Base-by-base conservation (phyloP, 129 eudicot genomes). In the Heracleum sosnowskyi region DNA sequence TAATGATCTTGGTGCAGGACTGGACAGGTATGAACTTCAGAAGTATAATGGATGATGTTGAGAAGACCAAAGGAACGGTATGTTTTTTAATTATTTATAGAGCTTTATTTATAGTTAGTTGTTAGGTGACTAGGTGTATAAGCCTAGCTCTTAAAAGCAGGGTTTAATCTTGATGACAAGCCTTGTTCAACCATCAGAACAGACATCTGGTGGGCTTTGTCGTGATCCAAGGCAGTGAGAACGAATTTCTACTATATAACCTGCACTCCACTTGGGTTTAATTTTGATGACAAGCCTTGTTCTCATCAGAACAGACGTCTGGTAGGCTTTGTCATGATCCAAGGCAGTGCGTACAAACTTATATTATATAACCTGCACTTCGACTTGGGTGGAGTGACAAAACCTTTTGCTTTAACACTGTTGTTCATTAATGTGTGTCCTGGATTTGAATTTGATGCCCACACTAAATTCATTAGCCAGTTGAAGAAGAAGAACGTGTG, bases 11-110 rank as follows among this genome's bases (percentile, higher is more conserved):
- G 75, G 57, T 83, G 81, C 90, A 96, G 99, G 99, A 96, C 76
- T 96, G 99, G 99, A 90, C 97, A 39, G 99, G 99, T 74, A 89
- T 96, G 90, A 82, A 86, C 81, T 96, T 96, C 81, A 88, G 97
- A 84, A 86, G 91, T 74, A 96, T 96, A 73, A 96, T 96, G 97
- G 84, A 84, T 11, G 99, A 96, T 71, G 99, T 93, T 77, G 97
- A 96, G 88, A 92, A 87, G 87, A 96, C 91, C 76, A 96, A 91
- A 89, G 88, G 89, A 91, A 96, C 97, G 91, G 99, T 96, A 95
- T 84, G 68, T 74, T 53, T 62, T 83, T 80, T 31, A 11, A 53
- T 69, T 46, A 55, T 46, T 82, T 69, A 2, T 9, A 31, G 26
- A 11, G 7, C 15, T 39, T 68, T 18, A n/a, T 17, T 34, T 8